Evolutionary conservation across 192 early-diverging fungal species (phyloP), one percentile per base, ranked within the genome.

Genomic region (Rhizophagus clarus): DNA sequence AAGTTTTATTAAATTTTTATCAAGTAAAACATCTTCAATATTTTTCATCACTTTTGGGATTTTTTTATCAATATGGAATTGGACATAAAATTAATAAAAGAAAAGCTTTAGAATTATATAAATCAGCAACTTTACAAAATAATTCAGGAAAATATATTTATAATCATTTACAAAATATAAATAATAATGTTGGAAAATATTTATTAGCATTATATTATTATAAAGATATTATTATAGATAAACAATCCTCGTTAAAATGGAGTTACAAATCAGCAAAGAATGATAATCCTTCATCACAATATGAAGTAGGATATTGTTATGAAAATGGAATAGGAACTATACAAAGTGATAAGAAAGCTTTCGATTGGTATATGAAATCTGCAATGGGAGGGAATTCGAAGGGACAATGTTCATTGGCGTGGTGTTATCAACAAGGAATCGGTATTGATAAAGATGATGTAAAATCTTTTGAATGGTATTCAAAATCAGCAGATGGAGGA

Each of bases 241-340:
- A 11, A 37, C 67, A 69, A 28, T 29, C 9, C 15, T 28, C 67
- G 2, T 31, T 69, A 93, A 92, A 73, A 74, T 77, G n/a, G 51
- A 56, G 51, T 56, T 56, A 56, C 6, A 82, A 87, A 76, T 88
- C 92, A 3, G 92, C 92, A 22, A 68, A 85, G 10, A 87, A 93
- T 56, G 89, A 88, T 0, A 85, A 93, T 69, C 82, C 89, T 14
- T 76, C 83, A 22, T 87, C 87, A 40, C 89, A 90, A 81, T 91
- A 82, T 85, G 90, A 90, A 77, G 82, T 96, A n/a, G 94, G 95
- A 20, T 94, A 92, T 79, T 96, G 94, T 78, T 96, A 93, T 78
- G 92, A 92, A 28, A 90, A 95, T 83, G 94, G 87, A 12, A 89
- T 93, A 74, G 94, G 91, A 28, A 85, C 87, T 8, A 88, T 88